Evolutionary conservation across 202 grass and related monocot genomes (phyloP).

Genomic region (Dendrocalamus latiflorus): DNA sequence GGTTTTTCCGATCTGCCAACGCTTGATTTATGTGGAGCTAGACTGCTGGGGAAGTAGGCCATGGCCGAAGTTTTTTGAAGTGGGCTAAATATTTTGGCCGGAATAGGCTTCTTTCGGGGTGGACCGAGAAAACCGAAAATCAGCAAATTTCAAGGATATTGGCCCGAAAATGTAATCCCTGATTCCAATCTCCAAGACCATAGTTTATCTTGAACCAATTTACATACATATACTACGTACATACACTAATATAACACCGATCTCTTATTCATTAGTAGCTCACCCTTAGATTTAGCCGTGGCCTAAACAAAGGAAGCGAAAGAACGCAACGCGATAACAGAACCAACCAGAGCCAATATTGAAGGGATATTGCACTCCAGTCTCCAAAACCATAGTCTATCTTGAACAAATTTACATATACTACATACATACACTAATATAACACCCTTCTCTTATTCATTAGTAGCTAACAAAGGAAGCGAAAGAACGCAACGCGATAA

Average conservation of each 20-base stretch:
- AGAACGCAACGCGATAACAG: background rate
- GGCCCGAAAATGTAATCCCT: too few relatives aligned
- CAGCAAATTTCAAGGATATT: too few relatives aligned
- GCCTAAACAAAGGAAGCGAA: too few relatives aligned
- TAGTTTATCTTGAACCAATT: background rate
- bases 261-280: conserved; percentile 32
- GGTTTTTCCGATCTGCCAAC: too few relatives aligned
- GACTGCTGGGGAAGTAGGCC: too few relatives aligned
- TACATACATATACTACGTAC: conserved; percentile 22
- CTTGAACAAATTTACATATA: conserved; percentile 26
- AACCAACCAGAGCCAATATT: background rate
- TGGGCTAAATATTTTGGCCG: too few relatives aligned
- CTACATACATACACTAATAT: background rate
- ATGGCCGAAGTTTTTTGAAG: too few relatives aligned
- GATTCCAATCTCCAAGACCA: background rate
- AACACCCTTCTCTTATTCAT: conserved; percentile 21
- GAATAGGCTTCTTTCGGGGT: too few relatives aligned
- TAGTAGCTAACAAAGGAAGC: conserved; percentile 5
- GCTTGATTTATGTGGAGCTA: too few relatives aligned
- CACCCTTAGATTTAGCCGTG: background rate
- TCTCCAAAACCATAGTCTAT: background rate
- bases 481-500: background rate
- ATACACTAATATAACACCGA: background rate
- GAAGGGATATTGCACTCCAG: background rate
- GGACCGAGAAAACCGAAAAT: too few relatives aligned